phyloP scores from a whole-genome alignment of 345 rosid genomes.

The Citrus mangshanensis region DNA sequence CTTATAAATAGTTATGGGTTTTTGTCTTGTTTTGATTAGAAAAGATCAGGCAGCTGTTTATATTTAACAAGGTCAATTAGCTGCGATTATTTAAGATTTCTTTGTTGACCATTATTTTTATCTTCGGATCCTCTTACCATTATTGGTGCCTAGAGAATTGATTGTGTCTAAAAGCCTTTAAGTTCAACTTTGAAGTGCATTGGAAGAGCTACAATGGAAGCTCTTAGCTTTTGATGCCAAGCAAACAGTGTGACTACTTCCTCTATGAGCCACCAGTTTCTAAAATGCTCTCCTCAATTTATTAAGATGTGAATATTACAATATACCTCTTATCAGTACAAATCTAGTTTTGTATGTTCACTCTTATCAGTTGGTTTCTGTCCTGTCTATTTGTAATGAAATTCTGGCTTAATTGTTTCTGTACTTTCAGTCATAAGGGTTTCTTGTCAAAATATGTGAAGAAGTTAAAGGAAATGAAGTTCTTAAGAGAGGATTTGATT shows the following conservation, averaged over 20 bases:
- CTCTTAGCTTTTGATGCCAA: no score
- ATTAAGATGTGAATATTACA: neutral
- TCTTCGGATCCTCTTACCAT: neutral
- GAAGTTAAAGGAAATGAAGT: constrained; percentile 66
- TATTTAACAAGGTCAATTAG: neutral
- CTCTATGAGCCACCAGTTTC: neutral
- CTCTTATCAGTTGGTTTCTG: neutral
- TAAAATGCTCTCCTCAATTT: neutral
- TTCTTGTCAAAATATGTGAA: constrained; percentile 68
- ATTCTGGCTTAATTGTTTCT: constrained; percentile 18
- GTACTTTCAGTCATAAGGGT: constrained; percentile 71
- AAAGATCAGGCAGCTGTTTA: neutral
- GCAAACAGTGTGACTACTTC: neutral
- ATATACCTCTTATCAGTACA: neutral
- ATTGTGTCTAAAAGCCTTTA: neutral
- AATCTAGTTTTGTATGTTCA: neutral
- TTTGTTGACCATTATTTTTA: neutral
- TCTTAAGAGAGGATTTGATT: constrained; percentile 81
- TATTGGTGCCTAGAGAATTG: neutral
- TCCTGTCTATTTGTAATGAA: neutral
- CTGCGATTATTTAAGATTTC: neutral
- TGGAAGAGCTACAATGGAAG: neutral
- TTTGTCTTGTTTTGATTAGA: neutral
- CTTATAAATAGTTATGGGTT: neutral
- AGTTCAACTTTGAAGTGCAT: neutral